Evolutionary conservation across 2,329 filamentous ascomycete genomes (phyloP).

Genomic region (Hypoxylon sp.): DNA sequence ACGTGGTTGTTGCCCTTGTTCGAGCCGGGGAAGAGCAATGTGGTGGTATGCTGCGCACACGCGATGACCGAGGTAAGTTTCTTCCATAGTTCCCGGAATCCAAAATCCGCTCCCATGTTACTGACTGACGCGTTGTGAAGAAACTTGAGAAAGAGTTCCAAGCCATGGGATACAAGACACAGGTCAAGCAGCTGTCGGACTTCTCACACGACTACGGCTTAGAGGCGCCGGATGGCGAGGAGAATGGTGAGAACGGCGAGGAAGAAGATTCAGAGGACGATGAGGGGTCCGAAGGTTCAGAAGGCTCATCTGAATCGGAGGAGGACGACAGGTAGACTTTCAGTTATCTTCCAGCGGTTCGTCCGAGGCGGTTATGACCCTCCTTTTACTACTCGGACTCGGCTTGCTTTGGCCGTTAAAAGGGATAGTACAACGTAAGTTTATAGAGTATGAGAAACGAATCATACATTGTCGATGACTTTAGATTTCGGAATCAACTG

Average conservation of each 20-base stretch:
- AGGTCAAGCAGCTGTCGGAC: constrained; percentile 78
- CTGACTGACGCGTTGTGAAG: constrained; percentile 60
- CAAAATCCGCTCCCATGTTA: constrained; percentile 1
- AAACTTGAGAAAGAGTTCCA: constrained; percentile 80
- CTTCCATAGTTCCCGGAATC: background rate
- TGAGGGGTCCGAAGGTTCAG: constrained; percentile 37
- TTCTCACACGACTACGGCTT: constrained; percentile 94
- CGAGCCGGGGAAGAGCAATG: constrained; percentile 80
- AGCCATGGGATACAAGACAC: constrained; percentile 80
- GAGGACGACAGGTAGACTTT: constrained; percentile 35
- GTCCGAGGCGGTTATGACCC: background rate
- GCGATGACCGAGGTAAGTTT: constrained; percentile 83
- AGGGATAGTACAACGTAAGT: constrained; percentile 19
- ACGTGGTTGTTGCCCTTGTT: constrained; percentile 86
- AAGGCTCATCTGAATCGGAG: constrained; percentile 37
- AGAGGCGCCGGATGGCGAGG: constrained; percentile 70
- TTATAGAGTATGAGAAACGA: constrained; percentile 27
- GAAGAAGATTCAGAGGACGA: constrained; percentile 39
- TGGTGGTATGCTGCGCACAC: constrained; percentile 89
- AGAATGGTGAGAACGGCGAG: constrained; percentile 50
- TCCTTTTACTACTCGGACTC: background rate
- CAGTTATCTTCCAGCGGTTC: background rate
- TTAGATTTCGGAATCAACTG: background rate
- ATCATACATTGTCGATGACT: background rate
- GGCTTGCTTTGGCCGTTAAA: constrained; percentile 5